Evolutionary conservation across 805 yeast species (phyloP), one percentile per base, ranked within the genome.

Genomic region (Kuraishia capsulata): DNA sequence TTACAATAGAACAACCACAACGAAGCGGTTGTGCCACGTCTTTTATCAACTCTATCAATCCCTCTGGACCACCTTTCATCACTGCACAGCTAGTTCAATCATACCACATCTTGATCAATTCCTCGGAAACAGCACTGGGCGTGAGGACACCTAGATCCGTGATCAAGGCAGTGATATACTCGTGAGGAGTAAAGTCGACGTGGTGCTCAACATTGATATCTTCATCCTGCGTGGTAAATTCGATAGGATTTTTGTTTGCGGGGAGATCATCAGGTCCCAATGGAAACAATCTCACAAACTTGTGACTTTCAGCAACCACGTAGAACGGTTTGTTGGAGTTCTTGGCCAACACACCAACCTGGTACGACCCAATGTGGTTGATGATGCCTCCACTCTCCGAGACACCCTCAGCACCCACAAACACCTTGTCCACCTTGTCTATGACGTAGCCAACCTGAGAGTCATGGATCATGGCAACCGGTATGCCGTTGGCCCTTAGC

Each of bases 321-420:
- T 89, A 92, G 34, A 92, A 74, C 4, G 97, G 98, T 56, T 87
- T 90, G 55, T 87, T 83, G 43, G 95, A 84, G 42, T 82, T 78
- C 49, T 84, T 81, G 3, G 97, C 96, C 42, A 92, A 64, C 34
- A 92, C 90, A 30, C 97, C 97, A 36, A 90, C 81, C 53, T 92
- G 96, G 59, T 86, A 92, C 2, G 95, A 81, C 4, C 99, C 99
- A 44, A 92, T 80, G 48, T 84, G 89, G 60, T 92, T 92, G 48
- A 92, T 90, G 35, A 94, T 87, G 25, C 99, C 99, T 40, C 99
- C 99, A 56, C 94, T 82, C 64, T 92, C 99, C 3, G 96, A 95
- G 3, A 92, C 99, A 48, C 99, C 99, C 61, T 92, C 98, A 1
- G 98, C 98, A 39, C 99, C 99, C 47, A 92, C 92, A 46, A 92